Evolutionary conservation across 805 yeast species (phyloP), one percentile per base, ranked within the genome.

Genomic region (Zygoascus bituminiphila): DNA sequence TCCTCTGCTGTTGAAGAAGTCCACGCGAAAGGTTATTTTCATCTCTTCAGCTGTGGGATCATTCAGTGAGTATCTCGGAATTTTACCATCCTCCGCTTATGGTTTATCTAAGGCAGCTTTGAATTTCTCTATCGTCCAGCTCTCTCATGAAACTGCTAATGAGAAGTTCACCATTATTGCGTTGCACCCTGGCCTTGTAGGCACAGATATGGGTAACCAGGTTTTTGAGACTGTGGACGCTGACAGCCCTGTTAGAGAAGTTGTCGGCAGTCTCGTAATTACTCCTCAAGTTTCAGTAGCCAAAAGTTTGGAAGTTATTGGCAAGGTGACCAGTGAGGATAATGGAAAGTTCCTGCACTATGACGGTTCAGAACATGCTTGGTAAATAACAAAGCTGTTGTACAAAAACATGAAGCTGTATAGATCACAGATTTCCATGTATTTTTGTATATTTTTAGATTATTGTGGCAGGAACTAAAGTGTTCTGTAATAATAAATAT

Each of bases 101-200:
- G 42, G 42, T 12, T 26, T 19, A 17, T 39, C 70, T 4, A 69
- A 70, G 57, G 69, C 71, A 7, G 73, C 69, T 1, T 48, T 68
- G 46, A 68, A 69, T 55, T 60, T 57, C 51, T 51, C 62, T 8
- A 54, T 56, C 7, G 60, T 53, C 26, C 57, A 60, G 24, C 36
- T 68, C 31, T 55, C 64, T 33, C 25, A 31, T 33, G 71, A 67
- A 42, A 50, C 62, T 29, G 50, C 44, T 12, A 41, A 42, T 2
- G 61, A 64, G 41, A 64, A 58, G 1, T 65, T 61, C 49, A 60
- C 56, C 9, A 59, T 64, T 24, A 53, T 67, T 20, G 54, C 69
- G 4, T 14, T 69, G 14, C 69, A 68, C 42, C 76, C 76, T 0
- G 74, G 75, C 22, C 21, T 60, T 10, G 73, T 72, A 5, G 12